Evolutionary conservation across 768 basidiomycete genomes (phyloP), one percentile per base, ranked within the genome.

Genomic region (Asterophora parasitica): DNA sequence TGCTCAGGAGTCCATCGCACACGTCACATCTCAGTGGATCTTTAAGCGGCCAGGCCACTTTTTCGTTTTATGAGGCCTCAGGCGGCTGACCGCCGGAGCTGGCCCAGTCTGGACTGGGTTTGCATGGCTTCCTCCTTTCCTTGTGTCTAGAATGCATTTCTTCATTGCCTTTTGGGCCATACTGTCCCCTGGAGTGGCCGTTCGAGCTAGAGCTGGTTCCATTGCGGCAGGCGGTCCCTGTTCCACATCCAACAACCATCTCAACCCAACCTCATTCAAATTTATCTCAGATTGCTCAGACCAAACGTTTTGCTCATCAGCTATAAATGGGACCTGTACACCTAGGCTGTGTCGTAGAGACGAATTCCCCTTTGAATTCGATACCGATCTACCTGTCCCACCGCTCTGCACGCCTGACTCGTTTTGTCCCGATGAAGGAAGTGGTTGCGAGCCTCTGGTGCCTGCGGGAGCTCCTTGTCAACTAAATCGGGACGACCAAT

Each of bases 401-500:
- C 75, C 78, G 0, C 61, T 78, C 28, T 88, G 85, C 55, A 57
- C 65, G 1, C 40, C 49, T 12, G 80, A 74, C 7, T 61, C 66
- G n/a, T 85, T 81, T 64, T 85, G 83, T 54, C 82, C 82, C 0
- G 84, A 88, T 55, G 80, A 84, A 57, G 82, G 79, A 10, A 75
- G 75, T 53, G 74, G 73, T 3, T 88, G 85, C 60, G 57, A 66
- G 28, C 53, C 60, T 4, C 62, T 76, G 37, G 60, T 70, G 0
- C 47, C 58, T 1, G 61, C 74, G 2, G 83, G 82, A 0, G 64
- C 59, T 6, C 28, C 65, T 0, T 86, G 84, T 58, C 78, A 85
- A 59, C 60, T 84, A 57, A 77, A 79, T 49, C 66, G 84, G 33
- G 84, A 86, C 58, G 82, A 77, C 35, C 77, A 80, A 53, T 79